Evolutionary conservation across 495 filamentous ascomycete species (phyloP), one percentile per base, ranked within the genome.

Genomic region (Clohesyomyces aquaticus): DNA sequence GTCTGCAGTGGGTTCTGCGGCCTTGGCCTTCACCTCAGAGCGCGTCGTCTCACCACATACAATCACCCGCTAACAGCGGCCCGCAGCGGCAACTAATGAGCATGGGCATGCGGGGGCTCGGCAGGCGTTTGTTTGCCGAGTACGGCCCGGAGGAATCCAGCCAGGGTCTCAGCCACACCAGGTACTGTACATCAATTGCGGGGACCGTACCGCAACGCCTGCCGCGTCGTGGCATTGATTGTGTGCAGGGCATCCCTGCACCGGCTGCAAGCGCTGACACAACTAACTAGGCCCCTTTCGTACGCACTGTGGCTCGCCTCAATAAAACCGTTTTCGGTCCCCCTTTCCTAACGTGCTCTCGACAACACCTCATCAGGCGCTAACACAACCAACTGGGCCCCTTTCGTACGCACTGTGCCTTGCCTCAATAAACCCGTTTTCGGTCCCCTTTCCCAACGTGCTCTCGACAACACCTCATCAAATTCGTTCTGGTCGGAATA

Each of bases 381-480:
- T 14, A 38, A 38, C 32, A 38, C 32, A 38, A 38, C 32, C 14
- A 38, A 38, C 32, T 38, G 32, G 32, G 32, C 32, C 32, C 32
- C 32, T 38, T 38, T 38, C 32, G 32, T 38, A 38, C 32, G 6
- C 22, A 49, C 54, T 22, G 58, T 67, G 12, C 62, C 74, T 4
- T 62, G 74, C 1, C 67, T 67, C 38, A 73, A 77, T 19, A 70
- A 75, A 23, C 63, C 58, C 47, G 67, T 72, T 51, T 77, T 75
- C 43, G 74, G 45, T 47, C 45, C 16, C 21, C 45, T 23, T 47
- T 47, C 45, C 4, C 18, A 23, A 47, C 6, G 45, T 8, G 45
- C 45, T 23, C 45, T 47, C 45, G 45, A 47, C 4, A 47, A 47
- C 45, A 47, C 45, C 45, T 47, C 45, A 23, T 47, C 45, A 23